These are phyloP conservation scores for Erythrobasidium yunnanense DNA, from an alignment of 768 basidiomycete genomes.

Conservation along the genomic window DNA sequence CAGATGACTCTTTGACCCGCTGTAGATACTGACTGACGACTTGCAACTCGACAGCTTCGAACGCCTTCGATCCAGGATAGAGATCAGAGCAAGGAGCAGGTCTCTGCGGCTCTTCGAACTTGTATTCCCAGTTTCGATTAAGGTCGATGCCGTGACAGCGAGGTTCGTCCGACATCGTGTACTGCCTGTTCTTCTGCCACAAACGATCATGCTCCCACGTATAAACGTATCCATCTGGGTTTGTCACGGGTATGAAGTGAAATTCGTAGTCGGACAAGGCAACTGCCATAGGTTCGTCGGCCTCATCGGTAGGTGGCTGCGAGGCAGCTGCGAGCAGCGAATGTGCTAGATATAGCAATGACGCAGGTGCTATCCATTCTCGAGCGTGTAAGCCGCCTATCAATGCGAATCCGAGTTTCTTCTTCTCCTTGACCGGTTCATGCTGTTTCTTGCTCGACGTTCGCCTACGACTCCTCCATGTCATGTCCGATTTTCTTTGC, in stretches of 20 bases:
- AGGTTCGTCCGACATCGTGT: slow-evolving; percentile 45
- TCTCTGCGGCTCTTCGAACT: slow-evolving; percentile 12
- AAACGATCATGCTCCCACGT: slow-evolving; percentile 61
- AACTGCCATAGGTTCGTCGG: slow-evolving; percentile 43
- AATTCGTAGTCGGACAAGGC: slow-evolving; percentile 48
- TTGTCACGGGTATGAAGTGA: slow-evolving; percentile 53
- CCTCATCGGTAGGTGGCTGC: slow-evolving; percentile 46
- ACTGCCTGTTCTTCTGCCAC: slow-evolving; percentile 60
- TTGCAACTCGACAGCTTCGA: slow-evolving; percentile 65
- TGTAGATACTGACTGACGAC: slow-evolving; percentile 58
- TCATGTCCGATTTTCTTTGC: slow-evolving; percentile 29
- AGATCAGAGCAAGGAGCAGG: slow-evolving; percentile 58
- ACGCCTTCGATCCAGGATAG: slow-evolving; percentile 63
- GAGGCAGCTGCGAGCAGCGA: slow-evolving; percentile 49
- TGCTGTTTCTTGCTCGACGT: background rate
- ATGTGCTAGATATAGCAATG: slow-evolving; percentile 63
- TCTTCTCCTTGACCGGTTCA: slow-evolving; percentile 24
- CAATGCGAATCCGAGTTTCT: slow-evolving; percentile 55
- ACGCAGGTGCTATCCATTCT: slow-evolving; percentile 74
- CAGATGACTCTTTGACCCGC: slow-evolving; percentile 43
- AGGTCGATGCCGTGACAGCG: slow-evolving; percentile 64
- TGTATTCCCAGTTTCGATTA: slow-evolving; percentile 66
- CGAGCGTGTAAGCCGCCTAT: slow-evolving; percentile 64
- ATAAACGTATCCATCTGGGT: slow-evolving; percentile 49
- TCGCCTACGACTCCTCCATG: background rate